Evolutionary conservation across 2,329 filamentous ascomycete genomes (phyloP), one percentile per base, ranked within the genome.

Genomic region (Grosmannia penicillata): DNA sequence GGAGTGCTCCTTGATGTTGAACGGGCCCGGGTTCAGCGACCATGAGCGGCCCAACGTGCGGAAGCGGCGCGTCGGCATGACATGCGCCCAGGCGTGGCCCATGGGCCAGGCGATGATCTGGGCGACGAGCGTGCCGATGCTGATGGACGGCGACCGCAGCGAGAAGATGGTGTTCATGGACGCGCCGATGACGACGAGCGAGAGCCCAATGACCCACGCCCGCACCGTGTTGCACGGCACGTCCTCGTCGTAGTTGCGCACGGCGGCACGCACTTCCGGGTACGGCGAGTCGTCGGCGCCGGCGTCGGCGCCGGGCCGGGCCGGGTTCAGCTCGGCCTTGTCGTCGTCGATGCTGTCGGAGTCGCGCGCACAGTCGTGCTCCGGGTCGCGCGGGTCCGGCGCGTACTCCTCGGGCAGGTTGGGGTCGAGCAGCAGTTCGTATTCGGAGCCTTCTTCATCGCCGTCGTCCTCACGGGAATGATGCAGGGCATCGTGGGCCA

Each of bases 1-100:
- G 30, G 72, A 59, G 51, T 81, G 77, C 50, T 82, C 77, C 53
- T 82, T 82, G 52, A 78, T 65, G 49, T 78, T 82, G 56, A 82
- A 82, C 1, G 75, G 75, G 0, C 75, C 75, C 0, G 76, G 74
- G 40, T 80, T 81, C n/a, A 80, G 56, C 18, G 62, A 65, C 64
- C 68, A 76, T 17, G 49, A 57, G 6, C 64, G 40, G 9, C 75
- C 74, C 45, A 76, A 68, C 1, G 65, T 66, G 17, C 49, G 61
- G 39, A 74, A 65, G 26, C 61, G 56, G 42, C 54, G 60, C 11
- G 55, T 53, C 1, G 75, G 72, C 53, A 77, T 58, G 25, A 70
- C 54, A 34, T 55, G 60, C 13, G 72, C 71, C 75, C 75, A 80
- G 8, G 59, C 65, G 37, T 71, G 66, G 9, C 76, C 76, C 19